Conservation (phyloP, 192 early-diverging fungal species). For the Chytriomyces sp. region DNA sequence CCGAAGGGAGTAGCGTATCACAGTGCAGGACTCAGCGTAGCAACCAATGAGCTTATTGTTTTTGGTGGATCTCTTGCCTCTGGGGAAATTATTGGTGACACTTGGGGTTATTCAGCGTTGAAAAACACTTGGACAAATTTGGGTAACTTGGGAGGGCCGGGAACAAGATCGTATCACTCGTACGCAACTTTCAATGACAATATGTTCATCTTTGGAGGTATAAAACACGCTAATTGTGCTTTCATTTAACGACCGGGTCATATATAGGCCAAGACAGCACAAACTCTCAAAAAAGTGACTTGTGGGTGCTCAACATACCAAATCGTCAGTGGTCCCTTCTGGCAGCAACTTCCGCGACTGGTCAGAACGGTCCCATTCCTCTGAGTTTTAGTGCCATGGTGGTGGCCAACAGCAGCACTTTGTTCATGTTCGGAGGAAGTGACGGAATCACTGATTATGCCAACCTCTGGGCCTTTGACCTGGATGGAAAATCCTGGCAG, state of each 20-base stretch:
- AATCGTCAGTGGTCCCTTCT: not conserved
- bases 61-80: not conserved
- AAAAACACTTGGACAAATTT: not conserved
- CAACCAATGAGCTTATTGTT: not conserved
- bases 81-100: not conserved
- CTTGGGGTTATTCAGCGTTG: not conserved
- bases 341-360: not conserved
- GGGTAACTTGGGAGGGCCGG: not conserved
- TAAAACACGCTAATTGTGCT: not conserved
- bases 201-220: constrained; percentile 5
- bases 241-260: not conserved
- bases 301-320: constrained; percentile 1
- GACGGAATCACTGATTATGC: constrained; percentile 7
- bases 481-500: not conserved
- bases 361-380: not conserved
- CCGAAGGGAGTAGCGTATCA: constrained; percentile 3
- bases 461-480: constrained; percentile 13
- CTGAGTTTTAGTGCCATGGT: not conserved
- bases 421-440: constrained; percentile 15
- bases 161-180: not conserved
- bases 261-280: constrained; percentile 10
- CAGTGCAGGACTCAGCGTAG: not conserved
- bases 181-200: not conserved
- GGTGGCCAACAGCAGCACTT: constrained; percentile 5
- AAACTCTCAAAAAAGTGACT: not conserved